Evolutionary conservation across 2,329 filamentous ascomycete genomes (phyloP).

Genomic region (Ascochyta lentis): DNA sequence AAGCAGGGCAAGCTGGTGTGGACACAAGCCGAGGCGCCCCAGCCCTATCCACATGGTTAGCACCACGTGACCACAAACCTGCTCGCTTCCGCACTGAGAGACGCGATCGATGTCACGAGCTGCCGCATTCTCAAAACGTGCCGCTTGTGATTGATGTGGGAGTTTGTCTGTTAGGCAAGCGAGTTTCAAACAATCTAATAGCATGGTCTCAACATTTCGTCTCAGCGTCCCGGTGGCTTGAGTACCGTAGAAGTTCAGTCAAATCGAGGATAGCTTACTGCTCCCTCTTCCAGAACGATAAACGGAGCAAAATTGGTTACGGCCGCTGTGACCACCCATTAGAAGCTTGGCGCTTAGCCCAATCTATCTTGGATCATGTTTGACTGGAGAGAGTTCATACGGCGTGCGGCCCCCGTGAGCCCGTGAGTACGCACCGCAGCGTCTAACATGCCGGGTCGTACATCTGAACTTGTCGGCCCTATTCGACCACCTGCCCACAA

Average conservation of each 20-base stretch:
- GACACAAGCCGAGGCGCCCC: conserved; percentile 41
- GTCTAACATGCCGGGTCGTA: conserved; percentile 1
- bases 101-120: background rate
- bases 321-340: too few species aligned
- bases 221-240: conserved; percentile 1
- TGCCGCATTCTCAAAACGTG: background rate
- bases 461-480: background rate
- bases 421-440: background rate
- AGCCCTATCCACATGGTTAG: background rate
- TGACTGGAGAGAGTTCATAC: too few species aligned
- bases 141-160: background rate
- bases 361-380: too few species aligned
- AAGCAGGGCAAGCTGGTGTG: conserved; percentile 55
- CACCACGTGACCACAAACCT: background rate
- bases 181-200: conserved; percentile 1
- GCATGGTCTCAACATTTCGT: background rate
- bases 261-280: too few species aligned
- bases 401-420: too few species aligned
- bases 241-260: too few species aligned
- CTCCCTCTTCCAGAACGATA: too few species aligned
- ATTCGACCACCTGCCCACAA: background rate
- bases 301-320: too few species aligned
- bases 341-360: too few species aligned
- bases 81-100: background rate
- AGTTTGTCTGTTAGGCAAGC: background rate